Evolutionary conservation across 306 rosid genomes (phyloP), one percentile per base, ranked within the genome.

Genomic region (Ziziphus jujuba): DNA sequence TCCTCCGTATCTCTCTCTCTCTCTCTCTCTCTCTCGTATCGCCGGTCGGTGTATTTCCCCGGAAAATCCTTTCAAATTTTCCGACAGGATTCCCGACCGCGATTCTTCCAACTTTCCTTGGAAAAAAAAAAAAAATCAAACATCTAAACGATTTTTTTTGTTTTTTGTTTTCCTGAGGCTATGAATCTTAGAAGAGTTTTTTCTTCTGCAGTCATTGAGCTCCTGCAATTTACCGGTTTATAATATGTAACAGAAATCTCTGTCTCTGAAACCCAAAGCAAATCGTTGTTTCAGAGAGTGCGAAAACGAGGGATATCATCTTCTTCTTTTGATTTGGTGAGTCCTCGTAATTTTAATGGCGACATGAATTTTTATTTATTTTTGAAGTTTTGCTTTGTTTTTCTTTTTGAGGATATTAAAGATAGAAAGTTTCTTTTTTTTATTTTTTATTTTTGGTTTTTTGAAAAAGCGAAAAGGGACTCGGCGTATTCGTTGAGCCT

Each of bases 1-100:
- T 34, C 34, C 44, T 50, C 69, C 17, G 48, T 3, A 31, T 20
- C 31, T 31, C 6, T 10, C 48, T 12, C 14, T n/a, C n/a, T n/a
- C n/a, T n/a, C n/a, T n/a, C 35, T 21, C 19, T 22, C 33, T 61
- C 69, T 52, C 77, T 50, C 65, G 23, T 67, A 65, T 72, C 71
- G 68, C 78, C 80, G 97, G 92, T 81, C 81, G 90, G 87, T 72
- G 86, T 35, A 64, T 61, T 67, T 63, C 35, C 77, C 82, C 84
- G 92, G 77, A 72, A 59, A 53, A 66, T 45, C 40, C 50, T 28
- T 2, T 38, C 61, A 49, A 3, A 35, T 67, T 70, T 76, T 56
- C 78, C 77, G 76, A 51, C 44, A 14, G 55, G 59, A 61, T 47
- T 73, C 63, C 81, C 85, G 87, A 72, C 89, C 79, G 55, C 59